Evolutionary conservation across 768 basidiomycete species (phyloP).

Genomic region (Pleurotus pulmonarius): DNA sequence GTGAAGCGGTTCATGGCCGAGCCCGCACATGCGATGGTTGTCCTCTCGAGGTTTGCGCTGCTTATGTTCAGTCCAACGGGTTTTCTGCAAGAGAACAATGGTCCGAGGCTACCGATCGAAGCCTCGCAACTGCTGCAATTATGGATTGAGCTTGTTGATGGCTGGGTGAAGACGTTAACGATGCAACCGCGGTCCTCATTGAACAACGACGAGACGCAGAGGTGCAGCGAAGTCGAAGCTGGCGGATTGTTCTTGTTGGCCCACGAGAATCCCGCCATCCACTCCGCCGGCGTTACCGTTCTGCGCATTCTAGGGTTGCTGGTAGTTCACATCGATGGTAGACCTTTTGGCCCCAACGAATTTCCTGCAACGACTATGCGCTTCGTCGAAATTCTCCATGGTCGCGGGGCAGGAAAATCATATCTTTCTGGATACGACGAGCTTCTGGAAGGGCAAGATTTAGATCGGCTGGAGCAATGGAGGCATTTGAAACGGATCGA

Average conservation of each 20-base stretch:
- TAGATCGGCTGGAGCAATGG: slow-evolving; percentile 66
- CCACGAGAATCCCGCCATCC: slow-evolving; percentile 46
- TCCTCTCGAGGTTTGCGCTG: slow-evolving; percentile 62
- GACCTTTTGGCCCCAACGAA: slow-evolving; percentile 22
- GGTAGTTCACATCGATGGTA: slow-evolving; percentile 36
- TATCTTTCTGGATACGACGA: slow-evolving; percentile 66
- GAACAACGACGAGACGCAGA: slow-evolving; percentile 35
- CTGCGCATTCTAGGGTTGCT: slow-evolving; percentile 55
- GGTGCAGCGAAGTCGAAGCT: slow-evolving; percentile 62
- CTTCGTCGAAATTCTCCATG: slow-evolving; percentile 53
- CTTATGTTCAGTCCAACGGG: slow-evolving; percentile 72
- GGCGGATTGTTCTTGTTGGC: slow-evolving; percentile 75
- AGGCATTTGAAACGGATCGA: slow-evolving; percentile 51
- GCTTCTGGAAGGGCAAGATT: slow-evolving; percentile 56
- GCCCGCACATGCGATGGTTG: slow-evolving; percentile 44
- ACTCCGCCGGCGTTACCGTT: slow-evolving; percentile 59
- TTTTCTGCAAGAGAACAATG: slow-evolving; percentile 61
- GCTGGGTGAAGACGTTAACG: slow-evolving; percentile 54
- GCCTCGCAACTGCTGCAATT: slow-evolving; percentile 62
- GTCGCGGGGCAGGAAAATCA: slow-evolving; percentile 36
- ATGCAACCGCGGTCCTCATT: slow-evolving; percentile 36
- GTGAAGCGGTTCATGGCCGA: slow-evolving; percentile 73
- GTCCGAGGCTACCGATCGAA: slow-evolving; percentile 62
- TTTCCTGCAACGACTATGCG: slow-evolving; percentile 25
- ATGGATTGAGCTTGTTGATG: slow-evolving; percentile 71